Evolutionary conservation across 495 filamentous ascomycete species (phyloP), one percentile per base, ranked within the genome.

Genomic region (Penicillium arizonense): DNA sequence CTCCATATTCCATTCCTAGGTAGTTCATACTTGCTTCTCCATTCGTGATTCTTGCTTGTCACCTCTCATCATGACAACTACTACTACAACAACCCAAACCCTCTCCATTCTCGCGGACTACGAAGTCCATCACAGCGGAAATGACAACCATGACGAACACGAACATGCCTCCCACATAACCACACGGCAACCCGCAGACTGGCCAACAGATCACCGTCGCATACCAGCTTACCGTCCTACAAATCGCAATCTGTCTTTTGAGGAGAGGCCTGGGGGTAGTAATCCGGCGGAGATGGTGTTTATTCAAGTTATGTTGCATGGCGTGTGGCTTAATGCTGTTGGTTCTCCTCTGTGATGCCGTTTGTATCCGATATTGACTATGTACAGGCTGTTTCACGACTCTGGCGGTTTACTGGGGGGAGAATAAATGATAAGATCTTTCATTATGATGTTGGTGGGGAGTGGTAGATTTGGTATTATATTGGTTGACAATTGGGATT

Each of bases 241-340:
- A 9, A 77, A 82, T 53, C 65, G 50, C 23, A 52, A 76, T n/a
- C 65, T 78, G 5, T 70, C 77, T 47, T 62, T 56, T 14, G 56
- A 36, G 2, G 58, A 76, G 34, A 50, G 80, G 46, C 64, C 73
- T 2, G 69, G 70, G n/a, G 76, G 75, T n/a, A 58, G 47, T 11
- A 77, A 73, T 60, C 46, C 30, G 5, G 57, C 63, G 5, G 79
- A 82, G 60, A 61, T 55, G 40, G 68, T 59, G 16, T 80, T 83
- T 47, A 65, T 82, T 42, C 67, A 67, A 40, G 56, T 74, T 2
- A 81, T 85, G 80, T 71, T 82, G 43, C 71, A 74, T 9, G 80
- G 79, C 5, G 75, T 80, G 8, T 69, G 65, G 68, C 50, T 78
- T n/a, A 77, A 81, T 55, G 67, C 74, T 49, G 82, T 84, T 59